Evolutionary conservation across 1,284 basidiomycete species (phyloP), one percentile per base, ranked within the genome.

Genomic region (Trichosporon sp.): DNA sequence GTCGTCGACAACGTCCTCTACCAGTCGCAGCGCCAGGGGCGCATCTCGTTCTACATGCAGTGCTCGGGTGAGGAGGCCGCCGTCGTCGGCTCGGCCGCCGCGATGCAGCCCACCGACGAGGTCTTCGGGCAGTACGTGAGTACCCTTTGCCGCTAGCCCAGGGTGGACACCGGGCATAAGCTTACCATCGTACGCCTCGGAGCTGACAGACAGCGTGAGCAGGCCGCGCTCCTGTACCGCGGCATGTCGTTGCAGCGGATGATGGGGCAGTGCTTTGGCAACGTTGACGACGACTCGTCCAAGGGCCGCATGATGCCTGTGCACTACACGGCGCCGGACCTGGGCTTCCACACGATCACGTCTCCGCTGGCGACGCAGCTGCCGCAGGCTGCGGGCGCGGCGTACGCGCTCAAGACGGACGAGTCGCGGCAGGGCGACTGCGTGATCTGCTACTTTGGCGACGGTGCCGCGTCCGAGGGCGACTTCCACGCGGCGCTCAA

Each of bases 341-440:
- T 91, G 73, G 93, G 96, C 80, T 96, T 96, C 80, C 92, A 95
- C 82, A 93, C 92, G 32, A 95, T 98, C 72, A 96, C 94, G 3
- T 94, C 92, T 11, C 92, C 95, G 0, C 86, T 98, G n/a, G 92
- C 91, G 1, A 98, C 95, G 0, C 95, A 98, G 83, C 94, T 98
- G 73, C 95, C 95, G 0, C 94, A 97, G 83, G 95, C 94, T 7
- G 94, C 95, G 0, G 95, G 95, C 5, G 92, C 96, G 4, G 95
- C 88, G 0, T 97, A 92, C 79, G 93, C 94, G 1, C 86, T 98
- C 66, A 92, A 91, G 78, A 88, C 92, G 3, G 90, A 90, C 70
- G 91, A 92, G 0, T 84, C 84, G 44, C 87, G 93, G 51, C 87
- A 91, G 65, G 86, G 88, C 23, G 90, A 90, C 73, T 91, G 95